Evolutionary conservation across 2,329 filamentous ascomycete species (phyloP).

Genomic region (Botrytis elliptica): DNA sequence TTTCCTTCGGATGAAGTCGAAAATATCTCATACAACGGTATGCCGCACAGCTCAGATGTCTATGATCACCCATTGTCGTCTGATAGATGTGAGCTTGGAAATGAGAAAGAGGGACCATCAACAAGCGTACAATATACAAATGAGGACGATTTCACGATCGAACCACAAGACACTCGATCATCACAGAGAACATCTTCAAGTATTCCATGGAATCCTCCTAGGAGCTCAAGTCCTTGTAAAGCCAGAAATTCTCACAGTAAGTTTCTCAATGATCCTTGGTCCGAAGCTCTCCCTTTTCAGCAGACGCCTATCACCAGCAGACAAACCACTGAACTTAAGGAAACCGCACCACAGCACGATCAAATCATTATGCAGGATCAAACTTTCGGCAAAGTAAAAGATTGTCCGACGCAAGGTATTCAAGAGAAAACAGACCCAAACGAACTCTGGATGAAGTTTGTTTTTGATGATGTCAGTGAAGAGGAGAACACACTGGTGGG

Average conservation of each 20-base stretch:
- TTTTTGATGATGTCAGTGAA: slow-evolving; percentile 8
- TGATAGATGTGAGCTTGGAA: background rate
- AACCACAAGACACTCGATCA: background rate
- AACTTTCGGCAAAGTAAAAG: too few species aligned
- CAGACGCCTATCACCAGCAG: background rate
- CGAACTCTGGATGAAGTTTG: slow-evolving; percentile 22
- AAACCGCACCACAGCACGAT: background rate
- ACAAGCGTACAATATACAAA: background rate
- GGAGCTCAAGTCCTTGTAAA: background rate
- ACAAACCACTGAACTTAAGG: background rate
- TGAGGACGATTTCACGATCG: background rate
- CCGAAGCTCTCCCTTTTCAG: background rate
- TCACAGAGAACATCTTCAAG: slow-evolving; percentile 8
- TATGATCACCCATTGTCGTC: background rate
- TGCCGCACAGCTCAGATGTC: background rate
- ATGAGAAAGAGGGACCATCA: background rate
- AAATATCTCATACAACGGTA: background rate
- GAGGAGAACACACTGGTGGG: background rate
- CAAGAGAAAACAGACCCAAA: background rate
- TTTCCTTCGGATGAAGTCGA: background rate
- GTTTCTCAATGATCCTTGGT: too few species aligned
- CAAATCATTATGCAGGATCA: background rate
- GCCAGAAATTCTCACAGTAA: background rate
- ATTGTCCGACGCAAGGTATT: background rate
- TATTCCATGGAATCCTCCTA: slow-evolving; percentile 15